These are phyloP conservation scores for Boletus rubropictus DNA, from an alignment of 768 basidiomycete species.

Conservation along the genomic window DNA sequence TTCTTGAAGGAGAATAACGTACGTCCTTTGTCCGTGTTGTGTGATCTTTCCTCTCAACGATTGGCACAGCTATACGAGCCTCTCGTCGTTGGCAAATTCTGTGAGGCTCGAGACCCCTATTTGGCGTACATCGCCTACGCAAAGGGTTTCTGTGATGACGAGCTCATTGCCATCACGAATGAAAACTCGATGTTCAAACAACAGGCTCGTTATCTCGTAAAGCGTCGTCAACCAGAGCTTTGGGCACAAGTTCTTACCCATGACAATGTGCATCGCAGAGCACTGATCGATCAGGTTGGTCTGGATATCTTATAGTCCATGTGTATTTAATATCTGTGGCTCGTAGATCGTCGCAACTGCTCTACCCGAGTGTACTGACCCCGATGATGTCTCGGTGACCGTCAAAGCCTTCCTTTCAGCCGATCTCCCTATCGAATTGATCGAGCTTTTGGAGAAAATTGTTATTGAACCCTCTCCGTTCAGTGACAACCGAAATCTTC, in stretches of 20 bases:
- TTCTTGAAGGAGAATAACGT: conserved; percentile 99
- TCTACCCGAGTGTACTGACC: conserved; percentile 93
- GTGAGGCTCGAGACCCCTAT: conserved; percentile 97
- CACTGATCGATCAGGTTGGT: conserved; percentile 84
- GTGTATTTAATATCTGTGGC: background rate
- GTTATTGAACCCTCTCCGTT: conserved; percentile 96
- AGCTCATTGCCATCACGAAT: conserved; percentile 94
- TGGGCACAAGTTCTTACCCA: conserved; percentile 92
- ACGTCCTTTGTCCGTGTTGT: conserved; percentile 26
- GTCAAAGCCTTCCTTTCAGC: conserved; percentile 98
- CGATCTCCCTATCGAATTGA: conserved; percentile 93
- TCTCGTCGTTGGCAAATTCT: conserved; percentile 96
- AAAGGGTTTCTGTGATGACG: conserved; percentile 97
- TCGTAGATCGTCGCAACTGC: conserved; percentile 85
- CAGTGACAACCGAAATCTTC: conserved; percentile 94
- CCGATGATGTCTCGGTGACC: conserved; percentile 96
- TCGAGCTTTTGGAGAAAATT: conserved; percentile 97
- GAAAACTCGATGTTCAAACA: conserved; percentile 99
- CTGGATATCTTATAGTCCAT: background rate
- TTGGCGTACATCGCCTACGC: conserved; percentile 99
- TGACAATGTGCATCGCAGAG: conserved; percentile 88
- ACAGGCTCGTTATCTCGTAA: conserved; percentile 95
- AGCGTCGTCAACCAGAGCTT: conserved; percentile 89
- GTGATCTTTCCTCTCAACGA: conserved; percentile 5
- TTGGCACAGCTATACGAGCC: conserved; percentile 82